These are phyloP conservation scores for Saccharomycopsis sp. DNA, from an alignment of 805 yeast species.

Conservation along the genomic window DNA sequence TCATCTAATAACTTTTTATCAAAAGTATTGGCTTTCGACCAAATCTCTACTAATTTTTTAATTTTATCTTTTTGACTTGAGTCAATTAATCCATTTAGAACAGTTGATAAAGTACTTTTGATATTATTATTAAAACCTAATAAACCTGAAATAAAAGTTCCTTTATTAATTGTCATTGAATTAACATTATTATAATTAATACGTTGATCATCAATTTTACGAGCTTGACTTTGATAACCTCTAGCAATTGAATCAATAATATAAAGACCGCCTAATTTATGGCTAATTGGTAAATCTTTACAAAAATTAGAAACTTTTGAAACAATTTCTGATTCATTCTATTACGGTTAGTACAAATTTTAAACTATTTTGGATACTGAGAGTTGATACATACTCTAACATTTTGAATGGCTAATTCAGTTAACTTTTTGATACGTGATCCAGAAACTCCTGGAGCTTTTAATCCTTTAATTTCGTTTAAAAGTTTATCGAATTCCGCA, in stretches of 20 bases:
- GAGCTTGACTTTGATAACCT: conserved; percentile 68
- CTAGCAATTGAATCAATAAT: conserved; percentile 89
- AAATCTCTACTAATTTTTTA: conserved; percentile 77
- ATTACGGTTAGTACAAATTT: no score
- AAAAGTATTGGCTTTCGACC: conserved; percentile 83
- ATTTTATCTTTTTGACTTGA: conserved; percentile 62
- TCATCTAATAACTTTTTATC: conserved; percentile 40
- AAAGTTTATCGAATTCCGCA: conserved; percentile 30
- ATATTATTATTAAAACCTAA: conserved; percentile 8
- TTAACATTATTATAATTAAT: conserved; percentile 10
- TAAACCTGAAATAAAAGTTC: conserved; percentile 11
- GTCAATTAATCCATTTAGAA: conserved; percentile 2
- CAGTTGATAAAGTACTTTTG: conserved; percentile 3
- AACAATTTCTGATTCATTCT: conserved; percentile 36
- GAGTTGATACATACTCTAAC: conserved; percentile 33
- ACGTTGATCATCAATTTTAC: conserved; percentile 38
- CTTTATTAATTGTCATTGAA: conserved; percentile 5
- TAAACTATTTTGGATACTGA: no score
- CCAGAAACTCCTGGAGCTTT: conserved; percentile 94
- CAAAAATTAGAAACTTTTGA: conserved; percentile 54
- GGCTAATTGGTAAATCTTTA: conserved; percentile 55
- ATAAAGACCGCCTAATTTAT: conserved; percentile 85
- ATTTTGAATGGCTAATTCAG: conserved; percentile 65
- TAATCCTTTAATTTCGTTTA: conserved; percentile 36
- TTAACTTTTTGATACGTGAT: conserved; percentile 79